These are phyloP conservation scores for Dactylellina sp. DNA, from an alignment of 2,329 filamentous ascomycete genomes.

Conservation along the genomic window DNA sequence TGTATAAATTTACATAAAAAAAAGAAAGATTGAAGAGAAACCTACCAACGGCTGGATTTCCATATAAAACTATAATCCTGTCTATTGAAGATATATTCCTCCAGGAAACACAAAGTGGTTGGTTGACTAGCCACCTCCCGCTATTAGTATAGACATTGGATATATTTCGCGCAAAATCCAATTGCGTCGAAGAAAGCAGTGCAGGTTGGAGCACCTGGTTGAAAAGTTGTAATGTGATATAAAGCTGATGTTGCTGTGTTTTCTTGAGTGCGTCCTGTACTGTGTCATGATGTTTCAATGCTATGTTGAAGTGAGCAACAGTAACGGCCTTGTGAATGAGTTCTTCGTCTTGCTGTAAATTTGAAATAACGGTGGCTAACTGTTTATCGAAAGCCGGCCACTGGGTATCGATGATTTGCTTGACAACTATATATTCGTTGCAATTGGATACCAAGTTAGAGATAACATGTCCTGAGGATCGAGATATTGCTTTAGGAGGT, in stretches of 20 bases:
- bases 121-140: constrained; percentile 13
- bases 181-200: not conserved
- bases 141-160: not conserved
- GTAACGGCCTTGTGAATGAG: constrained; percentile 4
- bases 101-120: constrained; percentile 8
- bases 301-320: constrained; percentile 5
- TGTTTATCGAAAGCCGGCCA: constrained; percentile 21
- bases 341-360: constrained; percentile 16
- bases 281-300: not conserved
- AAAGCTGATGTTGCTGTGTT: not conserved
- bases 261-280: constrained; percentile 5
- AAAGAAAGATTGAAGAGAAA: not conserved
- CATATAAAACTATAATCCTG: constrained; percentile 8
- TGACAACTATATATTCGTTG: too few species aligned
- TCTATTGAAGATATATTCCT: not conserved
- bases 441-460: not conserved
- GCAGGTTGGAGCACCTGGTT: constrained; percentile 21
- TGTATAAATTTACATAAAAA: too few species aligned
- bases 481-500: not conserved
- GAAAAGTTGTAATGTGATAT: constrained; percentile 10
- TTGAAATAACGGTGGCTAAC: not conserved
- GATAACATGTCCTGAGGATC: not conserved
- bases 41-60: constrained; percentile 23
- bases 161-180: constrained; percentile 12
- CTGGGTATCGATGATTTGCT: constrained; percentile 9